These are phyloP conservation scores for Tetrapisispora phaffii DNA, from an alignment of 805 yeast species.

Conservation along the genomic window DNA sequence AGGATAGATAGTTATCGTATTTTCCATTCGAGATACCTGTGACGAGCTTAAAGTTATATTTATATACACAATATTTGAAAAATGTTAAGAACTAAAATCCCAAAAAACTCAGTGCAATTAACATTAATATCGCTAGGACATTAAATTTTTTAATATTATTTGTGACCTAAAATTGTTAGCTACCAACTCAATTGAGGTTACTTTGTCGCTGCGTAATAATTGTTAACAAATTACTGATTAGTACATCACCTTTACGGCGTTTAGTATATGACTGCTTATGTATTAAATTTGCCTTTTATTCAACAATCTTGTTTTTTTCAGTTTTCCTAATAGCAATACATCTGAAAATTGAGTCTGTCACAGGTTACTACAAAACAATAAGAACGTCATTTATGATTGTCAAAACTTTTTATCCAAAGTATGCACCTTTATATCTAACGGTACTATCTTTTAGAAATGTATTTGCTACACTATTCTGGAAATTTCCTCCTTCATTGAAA, in stretches of 20 bases:
- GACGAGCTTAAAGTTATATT: not conserved
- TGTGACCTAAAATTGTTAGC: not conserved
- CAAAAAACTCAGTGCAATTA: not conserved
- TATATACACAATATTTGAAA: not conserved
- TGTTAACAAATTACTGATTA: not conserved
- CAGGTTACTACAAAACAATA: not conserved
- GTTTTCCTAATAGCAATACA: not conserved
- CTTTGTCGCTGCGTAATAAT: not conserved
- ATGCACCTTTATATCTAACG: not conserved
- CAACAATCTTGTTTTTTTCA: not conserved
- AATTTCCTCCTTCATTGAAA: not conserved
- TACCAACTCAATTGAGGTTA: not conserved
- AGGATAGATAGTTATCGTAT: not conserved
- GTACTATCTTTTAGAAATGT: not conserved
- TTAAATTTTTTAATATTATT: too few relatives aligned
- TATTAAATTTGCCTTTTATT: not conserved
- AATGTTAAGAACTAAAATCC: not conserved
- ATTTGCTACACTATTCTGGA: not conserved
- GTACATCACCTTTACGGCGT: not conserved
- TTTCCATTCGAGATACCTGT: not conserved
- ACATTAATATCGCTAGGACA: not conserved
- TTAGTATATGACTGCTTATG: not conserved
- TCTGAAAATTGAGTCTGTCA: not conserved
- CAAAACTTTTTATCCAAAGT: not conserved
- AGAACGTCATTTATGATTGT: not conserved